phyloP scores from a whole-genome alignment of 306 rosid species.

The Cicer yamashitae region DNA sequence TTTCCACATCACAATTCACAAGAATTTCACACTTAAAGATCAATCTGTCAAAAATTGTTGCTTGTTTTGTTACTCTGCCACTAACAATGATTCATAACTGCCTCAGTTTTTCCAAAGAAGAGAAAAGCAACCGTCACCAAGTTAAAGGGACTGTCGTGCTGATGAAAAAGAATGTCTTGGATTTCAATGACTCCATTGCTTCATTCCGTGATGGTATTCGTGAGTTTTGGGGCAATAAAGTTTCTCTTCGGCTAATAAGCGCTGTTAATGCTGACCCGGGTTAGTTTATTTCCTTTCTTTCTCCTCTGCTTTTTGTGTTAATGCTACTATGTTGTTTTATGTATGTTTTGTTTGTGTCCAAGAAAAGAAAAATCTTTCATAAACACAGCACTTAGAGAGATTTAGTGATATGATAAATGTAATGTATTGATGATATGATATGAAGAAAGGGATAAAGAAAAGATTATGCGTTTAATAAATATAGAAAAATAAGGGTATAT shows the following conservation, averaged over 20 bases:
- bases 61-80: background rate
- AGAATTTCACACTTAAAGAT: background rate
- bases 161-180: constrained; percentile 80
- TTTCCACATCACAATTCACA: constrained; percentile 16
- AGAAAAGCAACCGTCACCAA: background rate
- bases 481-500: too few species aligned
- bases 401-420: too few species aligned
- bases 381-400: too few species aligned
- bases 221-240: constrained; percentile 64
- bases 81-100: constrained; percentile 42
- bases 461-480: too few species aligned
- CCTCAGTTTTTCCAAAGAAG: constrained; percentile 1
- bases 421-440: too few species aligned
- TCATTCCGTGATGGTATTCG: constrained; percentile 58
- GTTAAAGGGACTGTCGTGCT: constrained; percentile 68
- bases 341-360: background rate
- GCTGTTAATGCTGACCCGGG: constrained; percentile 58
- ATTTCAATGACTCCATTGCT: constrained; percentile 67
- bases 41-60: background rate
- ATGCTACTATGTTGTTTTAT: background rate
- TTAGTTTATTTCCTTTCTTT: constrained; percentile 10
- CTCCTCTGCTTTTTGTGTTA: background rate
- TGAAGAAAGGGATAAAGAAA: too few species aligned
- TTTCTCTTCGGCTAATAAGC: constrained; percentile 68
- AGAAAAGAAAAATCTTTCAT: background rate